Percentiles rank a stretch among this genome's conserved stretches.
Conservation (phyloP, 2,329 filamentous ascomycete species). For the Teratosphaeria gauchensis region DNA sequence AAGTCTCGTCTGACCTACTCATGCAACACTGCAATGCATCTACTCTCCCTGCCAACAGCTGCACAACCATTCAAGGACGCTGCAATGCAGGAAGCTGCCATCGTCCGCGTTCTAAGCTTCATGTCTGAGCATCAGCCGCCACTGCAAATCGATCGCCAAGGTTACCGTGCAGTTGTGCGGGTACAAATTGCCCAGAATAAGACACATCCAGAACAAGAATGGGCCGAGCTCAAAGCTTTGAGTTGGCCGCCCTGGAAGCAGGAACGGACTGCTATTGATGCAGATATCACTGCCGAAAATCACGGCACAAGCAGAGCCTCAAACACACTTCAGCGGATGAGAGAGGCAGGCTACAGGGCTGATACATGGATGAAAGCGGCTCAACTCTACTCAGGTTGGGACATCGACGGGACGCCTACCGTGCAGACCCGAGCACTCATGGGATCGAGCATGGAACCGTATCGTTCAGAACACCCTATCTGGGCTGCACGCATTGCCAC, state of each 20-base stretch:
- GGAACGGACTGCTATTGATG: constrained; percentile 51
- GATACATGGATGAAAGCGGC: constrained; percentile 45
- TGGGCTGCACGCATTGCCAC: constrained; percentile 51
- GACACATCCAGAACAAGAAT: constrained; percentile 45
- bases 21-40: constrained; percentile 22
- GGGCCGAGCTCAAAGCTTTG: constrained; percentile 48
- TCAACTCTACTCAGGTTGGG: constrained; percentile 50
- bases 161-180: constrained; percentile 47
- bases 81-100: constrained; percentile 44
- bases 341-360: constrained; percentile 48
- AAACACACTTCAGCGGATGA: constrained; percentile 46
- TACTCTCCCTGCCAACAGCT: constrained; percentile 30
- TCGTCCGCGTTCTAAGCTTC: constrained; percentile 46
- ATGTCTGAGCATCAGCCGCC: constrained; percentile 48
- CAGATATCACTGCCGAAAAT: constrained; percentile 45
- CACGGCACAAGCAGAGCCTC: constrained; percentile 49
- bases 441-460: background rate
- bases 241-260: constrained; percentile 60
- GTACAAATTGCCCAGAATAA: constrained; percentile 51
- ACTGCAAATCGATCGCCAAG: constrained; percentile 46
- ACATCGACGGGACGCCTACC: constrained; percentile 52
- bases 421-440: constrained; percentile 43
- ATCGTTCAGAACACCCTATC: constrained; percentile 14
- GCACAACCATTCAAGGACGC: constrained; percentile 40
- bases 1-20: constrained; percentile 3